Evolutionary conservation across 169 alveolate genomes (phyloP).

Genomic region (Cryptosporidium muris): DNA sequence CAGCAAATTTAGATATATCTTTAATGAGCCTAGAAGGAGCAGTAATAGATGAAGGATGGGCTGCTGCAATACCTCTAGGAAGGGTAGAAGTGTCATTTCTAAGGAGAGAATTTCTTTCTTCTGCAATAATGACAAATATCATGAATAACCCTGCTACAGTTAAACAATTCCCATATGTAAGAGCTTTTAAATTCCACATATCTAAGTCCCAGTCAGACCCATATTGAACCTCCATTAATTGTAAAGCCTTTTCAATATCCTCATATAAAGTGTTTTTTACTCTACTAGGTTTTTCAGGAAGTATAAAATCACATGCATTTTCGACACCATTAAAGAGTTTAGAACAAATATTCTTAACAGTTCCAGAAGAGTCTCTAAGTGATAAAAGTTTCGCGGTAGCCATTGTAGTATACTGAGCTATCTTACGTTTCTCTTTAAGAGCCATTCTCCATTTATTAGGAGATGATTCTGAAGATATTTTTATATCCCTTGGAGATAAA

Average conservation of each 20-base stretch:
- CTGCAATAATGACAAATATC: constrained; percentile 26
- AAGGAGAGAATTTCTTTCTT: constrained; percentile 17
- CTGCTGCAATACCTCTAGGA: constrained; percentile 65
- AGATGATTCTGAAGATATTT: too few species aligned
- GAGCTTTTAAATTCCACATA: constrained; percentile 48
- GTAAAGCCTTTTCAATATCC: constrained; percentile 39
- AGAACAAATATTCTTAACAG: constrained; percentile 1
- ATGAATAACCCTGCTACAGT: constrained; percentile 61
- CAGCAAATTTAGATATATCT: constrained; percentile 39
- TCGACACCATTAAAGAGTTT: constrained; percentile 12
- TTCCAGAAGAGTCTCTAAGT: constrained; percentile 45
- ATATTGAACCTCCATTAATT: constrained; percentile 47
- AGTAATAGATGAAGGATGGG: constrained; percentile 59
- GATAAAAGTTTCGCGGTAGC: constrained; percentile 34
- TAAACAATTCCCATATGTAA: constrained; percentile 56
- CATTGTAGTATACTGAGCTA: constrained; percentile 51
- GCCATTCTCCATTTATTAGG: constrained; percentile 12
- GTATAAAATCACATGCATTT: constrained; percentile 18
- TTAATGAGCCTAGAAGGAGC: constrained; percentile 61
- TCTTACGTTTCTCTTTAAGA: constrained; percentile 57
- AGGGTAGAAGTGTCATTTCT: constrained; percentile 9
- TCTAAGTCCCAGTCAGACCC: constrained; percentile 64
- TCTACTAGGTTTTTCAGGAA: constrained; percentile 48
- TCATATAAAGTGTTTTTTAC: constrained; percentile 10
- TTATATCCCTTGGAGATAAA: too few species aligned